Evolutionary conservation across 176 grass and related monocot genomes (phyloP).

Genomic region (Oryza meridionalis): DNA sequence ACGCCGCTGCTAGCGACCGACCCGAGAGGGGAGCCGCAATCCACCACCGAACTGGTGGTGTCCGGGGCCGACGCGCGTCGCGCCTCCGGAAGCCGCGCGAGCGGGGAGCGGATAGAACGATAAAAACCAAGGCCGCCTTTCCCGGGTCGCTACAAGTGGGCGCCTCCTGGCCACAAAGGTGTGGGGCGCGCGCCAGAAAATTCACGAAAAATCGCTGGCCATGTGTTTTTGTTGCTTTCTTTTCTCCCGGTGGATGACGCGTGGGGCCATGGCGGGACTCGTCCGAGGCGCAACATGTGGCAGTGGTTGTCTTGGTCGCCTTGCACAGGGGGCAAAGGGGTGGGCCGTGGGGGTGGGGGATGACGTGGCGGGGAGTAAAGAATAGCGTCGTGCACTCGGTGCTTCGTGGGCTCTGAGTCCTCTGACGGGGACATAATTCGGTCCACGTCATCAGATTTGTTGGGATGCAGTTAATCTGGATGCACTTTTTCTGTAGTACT

Average conservation of each 20-base stretch:
- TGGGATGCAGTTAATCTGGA: not conserved
- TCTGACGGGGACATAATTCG: not conserved
- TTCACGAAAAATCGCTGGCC: slow-evolving; percentile 38
- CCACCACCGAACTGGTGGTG: not conserved
- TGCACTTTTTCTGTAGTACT: too few relatives aligned
- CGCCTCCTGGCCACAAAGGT: slow-evolving; percentile 47
- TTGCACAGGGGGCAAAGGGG: not conserved
- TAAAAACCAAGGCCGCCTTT: not conserved
- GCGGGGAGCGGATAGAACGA: not conserved
- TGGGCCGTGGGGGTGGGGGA: not conserved
- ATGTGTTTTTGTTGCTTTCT: slow-evolving; percentile 32
- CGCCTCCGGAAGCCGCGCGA: slow-evolving; percentile 25
- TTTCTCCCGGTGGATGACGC: slow-evolving; percentile 5
- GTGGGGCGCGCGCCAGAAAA: not conserved
- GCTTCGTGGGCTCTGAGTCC: not conserved
- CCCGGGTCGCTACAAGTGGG: slow-evolving; percentile 2
- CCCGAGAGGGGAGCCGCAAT: not conserved
- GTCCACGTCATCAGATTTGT: not conserved
- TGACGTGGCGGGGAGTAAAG: not conserved
- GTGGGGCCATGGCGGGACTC: slow-evolving; percentile 20
- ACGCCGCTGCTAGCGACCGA: not conserved
- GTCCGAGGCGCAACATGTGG: not conserved
- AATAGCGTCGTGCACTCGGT: not conserved
- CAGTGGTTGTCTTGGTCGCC: not conserved
- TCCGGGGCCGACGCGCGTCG: not conserved